Conservation (phyloP, 345 rosid genomes). For the Pistacia atlantica region DNA sequence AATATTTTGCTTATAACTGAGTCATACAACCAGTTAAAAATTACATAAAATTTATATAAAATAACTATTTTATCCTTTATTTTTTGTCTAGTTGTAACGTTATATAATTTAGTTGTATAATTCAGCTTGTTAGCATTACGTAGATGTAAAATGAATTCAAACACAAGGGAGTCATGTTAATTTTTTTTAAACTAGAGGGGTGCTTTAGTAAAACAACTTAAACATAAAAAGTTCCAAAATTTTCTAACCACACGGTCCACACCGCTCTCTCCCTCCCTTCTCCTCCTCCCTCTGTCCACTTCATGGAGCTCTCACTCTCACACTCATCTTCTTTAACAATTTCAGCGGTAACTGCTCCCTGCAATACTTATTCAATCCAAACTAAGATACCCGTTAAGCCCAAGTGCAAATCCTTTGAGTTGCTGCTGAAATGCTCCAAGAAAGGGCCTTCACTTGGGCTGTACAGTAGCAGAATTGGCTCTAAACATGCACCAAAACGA, state of each 20-base stretch:
- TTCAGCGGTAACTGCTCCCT: conserved; percentile 31
- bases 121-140: too few relatives aligned
- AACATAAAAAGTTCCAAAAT: too few relatives aligned
- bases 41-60: too few relatives aligned
- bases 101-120: too few relatives aligned
- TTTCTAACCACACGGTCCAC: too few relatives aligned
- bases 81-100: too few relatives aligned
- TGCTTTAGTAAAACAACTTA: background rate
- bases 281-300: background rate
- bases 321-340: conserved; percentile 31
- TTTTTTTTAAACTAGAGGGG: too few relatives aligned
- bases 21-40: too few relatives aligned
- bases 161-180: too few relatives aligned
- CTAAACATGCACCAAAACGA: conserved; percentile 18
- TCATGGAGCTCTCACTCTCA: conserved; percentile 52
- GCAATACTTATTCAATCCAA: conserved; percentile 22
- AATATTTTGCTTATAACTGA: too few relatives aligned
- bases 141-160: too few relatives aligned
- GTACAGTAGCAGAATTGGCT: conserved; percentile 23
- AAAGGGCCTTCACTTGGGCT: conserved; percentile 28
- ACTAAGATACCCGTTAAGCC: conserved; percentile 22
- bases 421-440: conserved; percentile 24
- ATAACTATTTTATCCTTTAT: too few relatives aligned
- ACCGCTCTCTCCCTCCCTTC: background rate
- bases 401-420: conserved; percentile 6